phyloP scores from a whole-genome alignment of 2,329 filamentous ascomycete species.

The Leptosphaerulina australis region DNA sequence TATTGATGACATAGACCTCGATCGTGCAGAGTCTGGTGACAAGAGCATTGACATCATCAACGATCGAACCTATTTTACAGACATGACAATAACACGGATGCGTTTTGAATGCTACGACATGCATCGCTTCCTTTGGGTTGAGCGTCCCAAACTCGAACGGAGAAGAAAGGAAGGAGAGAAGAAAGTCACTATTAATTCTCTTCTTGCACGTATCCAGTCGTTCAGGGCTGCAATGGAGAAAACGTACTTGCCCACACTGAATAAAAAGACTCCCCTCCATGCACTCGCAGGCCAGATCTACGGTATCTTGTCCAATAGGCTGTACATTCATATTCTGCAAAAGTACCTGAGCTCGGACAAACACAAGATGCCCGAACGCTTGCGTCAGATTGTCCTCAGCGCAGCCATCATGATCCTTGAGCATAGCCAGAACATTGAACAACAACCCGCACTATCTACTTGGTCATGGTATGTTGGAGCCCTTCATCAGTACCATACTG shows the following conservation, averaged over 20 bases:
- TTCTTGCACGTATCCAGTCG: conserved; percentile 71
- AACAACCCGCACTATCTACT: conserved; percentile 56
- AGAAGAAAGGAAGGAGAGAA: conserved; percentile 29
- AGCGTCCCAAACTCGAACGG: conserved; percentile 68
- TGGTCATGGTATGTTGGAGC: conserved; percentile 76
- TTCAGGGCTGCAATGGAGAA: conserved; percentile 69
- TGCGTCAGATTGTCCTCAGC: conserved; percentile 68
- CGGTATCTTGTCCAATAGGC: conserved; percentile 65
- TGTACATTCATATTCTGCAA: conserved; percentile 72
- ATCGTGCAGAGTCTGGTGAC: conserved; percentile 33
- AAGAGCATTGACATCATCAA: conserved; percentile 50
- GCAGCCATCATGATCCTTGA: conserved; percentile 63
- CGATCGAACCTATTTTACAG: conserved; percentile 66
- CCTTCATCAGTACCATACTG: conserved; percentile 74
- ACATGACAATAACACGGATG: conserved; percentile 70
- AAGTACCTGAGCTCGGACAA: conserved; percentile 64
- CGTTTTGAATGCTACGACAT: conserved; percentile 77
- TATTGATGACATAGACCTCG: conserved; percentile 69
- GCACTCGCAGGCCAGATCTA: conserved; percentile 68
- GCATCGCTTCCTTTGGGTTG: conserved; percentile 72
- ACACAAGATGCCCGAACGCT: conserved; percentile 63
- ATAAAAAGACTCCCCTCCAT: conserved; percentile 67
- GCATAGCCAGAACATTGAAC: conserved; percentile 61
- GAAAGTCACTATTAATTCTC: conserved; percentile 58
- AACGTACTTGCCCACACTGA: conserved; percentile 69